Percentiles rank a stretch among this genome's conserved stretches.
phyloP scores from a whole-genome alignment of 805 yeast species.

The Yarrowia sp. region DNA sequence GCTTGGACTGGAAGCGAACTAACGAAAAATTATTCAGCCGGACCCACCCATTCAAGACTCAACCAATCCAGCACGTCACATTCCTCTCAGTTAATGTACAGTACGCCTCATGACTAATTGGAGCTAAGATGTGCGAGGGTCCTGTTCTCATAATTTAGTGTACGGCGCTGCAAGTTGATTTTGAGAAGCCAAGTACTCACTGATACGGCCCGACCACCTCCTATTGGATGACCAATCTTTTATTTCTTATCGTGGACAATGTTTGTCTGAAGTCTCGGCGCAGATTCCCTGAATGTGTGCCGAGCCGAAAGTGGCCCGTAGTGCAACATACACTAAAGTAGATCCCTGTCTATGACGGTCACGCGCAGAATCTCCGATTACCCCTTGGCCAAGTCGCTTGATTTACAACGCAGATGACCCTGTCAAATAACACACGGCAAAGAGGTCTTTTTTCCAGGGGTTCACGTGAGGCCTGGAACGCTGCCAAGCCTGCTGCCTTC shows the following conservation, averaged over 20 bases:
- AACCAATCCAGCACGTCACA: background rate
- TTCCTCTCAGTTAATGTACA: too few species aligned
- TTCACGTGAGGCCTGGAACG: background rate
- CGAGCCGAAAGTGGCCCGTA: background rate
- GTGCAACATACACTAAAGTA: background rate
- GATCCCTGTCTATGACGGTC: background rate
- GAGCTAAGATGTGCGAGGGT: too few species aligned
- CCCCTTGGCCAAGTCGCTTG: background rate
- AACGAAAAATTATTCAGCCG: too few species aligned
- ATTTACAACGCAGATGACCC: background rate
- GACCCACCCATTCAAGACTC: background rate
- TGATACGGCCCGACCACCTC: too few species aligned
- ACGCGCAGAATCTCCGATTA: background rate
- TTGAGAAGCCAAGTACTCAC: too few species aligned
- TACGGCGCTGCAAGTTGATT: too few species aligned
- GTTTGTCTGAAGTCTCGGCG: background rate
- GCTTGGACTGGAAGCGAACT: too few species aligned
- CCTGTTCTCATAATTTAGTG: too few species aligned
- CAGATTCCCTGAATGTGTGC: background rate
- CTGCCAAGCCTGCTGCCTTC: background rate
- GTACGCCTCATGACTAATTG: too few species aligned
- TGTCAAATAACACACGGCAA: background rate
- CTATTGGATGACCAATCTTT: background rate
- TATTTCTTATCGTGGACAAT: background rate
- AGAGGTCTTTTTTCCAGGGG: background rate